These are phyloP conservation scores for Colletotrichum falcatum DNA, from an alignment of 2,329 filamentous ascomycete genomes.

Conservation along the genomic window DNA sequence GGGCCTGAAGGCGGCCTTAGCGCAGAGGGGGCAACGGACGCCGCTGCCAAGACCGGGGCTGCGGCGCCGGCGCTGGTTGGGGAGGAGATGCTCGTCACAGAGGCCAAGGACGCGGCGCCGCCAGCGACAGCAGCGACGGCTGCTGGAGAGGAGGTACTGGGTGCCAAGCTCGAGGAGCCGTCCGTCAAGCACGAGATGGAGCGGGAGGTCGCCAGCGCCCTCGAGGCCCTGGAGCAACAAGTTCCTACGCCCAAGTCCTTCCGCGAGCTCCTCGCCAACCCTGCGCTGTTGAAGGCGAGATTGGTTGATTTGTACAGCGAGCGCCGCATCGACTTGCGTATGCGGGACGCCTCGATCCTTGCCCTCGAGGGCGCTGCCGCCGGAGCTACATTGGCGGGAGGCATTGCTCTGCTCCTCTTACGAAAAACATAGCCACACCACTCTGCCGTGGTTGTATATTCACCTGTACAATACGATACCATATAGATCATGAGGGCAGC, in stretches of 20 bases:
- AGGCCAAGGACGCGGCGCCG: slow-evolving; percentile 4
- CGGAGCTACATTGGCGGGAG: slow-evolving; percentile 71
- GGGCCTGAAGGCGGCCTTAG: slow-evolving; percentile 48
- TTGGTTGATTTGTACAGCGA: slow-evolving; percentile 74
- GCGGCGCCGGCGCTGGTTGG: slow-evolving; percentile 46
- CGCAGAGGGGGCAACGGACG: slow-evolving; percentile 49
- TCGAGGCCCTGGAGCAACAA: slow-evolving; percentile 13
- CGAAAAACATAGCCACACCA: slow-evolving; percentile 49
- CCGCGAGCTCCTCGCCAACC: slow-evolving; percentile 57
- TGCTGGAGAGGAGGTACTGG: slow-evolving; percentile 21
- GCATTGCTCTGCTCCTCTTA: slow-evolving; percentile 63
- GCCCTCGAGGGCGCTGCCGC: slow-evolving; percentile 75
- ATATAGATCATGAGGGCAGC: slow-evolving; percentile 35
- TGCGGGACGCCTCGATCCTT: slow-evolving; percentile 77
- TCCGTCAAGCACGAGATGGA: slow-evolving; percentile 30
- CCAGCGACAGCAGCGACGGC: slow-evolving; percentile 19
- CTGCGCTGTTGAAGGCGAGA: slow-evolving; percentile 60
- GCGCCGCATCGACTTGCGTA: slow-evolving; percentile 70
- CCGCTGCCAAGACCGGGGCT: slow-evolving; percentile 47
- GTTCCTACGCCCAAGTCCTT: slow-evolving; percentile 49
- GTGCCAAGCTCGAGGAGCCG: slow-evolving; percentile 27
- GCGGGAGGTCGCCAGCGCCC: slow-evolving; percentile 31
- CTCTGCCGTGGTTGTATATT: slow-evolving; percentile 36
- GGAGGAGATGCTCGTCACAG: slow-evolving; percentile 24
- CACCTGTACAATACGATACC: slow-evolving; percentile 41